Conservation (phyloP, 2,329 filamentous ascomycete genomes). For the Arthrocladium fulminans region DNA sequence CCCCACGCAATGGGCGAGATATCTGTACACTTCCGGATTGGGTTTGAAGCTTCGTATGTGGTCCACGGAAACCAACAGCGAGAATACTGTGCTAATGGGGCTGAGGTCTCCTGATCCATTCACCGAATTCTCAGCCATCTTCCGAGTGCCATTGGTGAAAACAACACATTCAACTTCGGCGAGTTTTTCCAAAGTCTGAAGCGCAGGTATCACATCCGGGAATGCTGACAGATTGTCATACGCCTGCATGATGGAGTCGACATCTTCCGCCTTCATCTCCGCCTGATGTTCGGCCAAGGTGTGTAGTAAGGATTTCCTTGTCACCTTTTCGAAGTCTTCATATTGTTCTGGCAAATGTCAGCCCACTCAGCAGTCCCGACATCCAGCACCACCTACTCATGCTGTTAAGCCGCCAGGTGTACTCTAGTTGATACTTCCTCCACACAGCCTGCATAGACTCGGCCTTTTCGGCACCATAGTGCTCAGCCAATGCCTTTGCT, state of each 20-base stretch:
- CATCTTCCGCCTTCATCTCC: constrained; percentile 36
- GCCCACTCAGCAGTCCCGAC: neutral
- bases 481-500: constrained; percentile 46
- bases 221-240: constrained; percentile 60
- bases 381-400: constrained; percentile 50
- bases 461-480: constrained; percentile 52
- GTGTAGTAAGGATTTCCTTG: constrained; percentile 53
- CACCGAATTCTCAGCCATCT: constrained; percentile 56
- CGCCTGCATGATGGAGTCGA: constrained; percentile 48
- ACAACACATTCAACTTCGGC: constrained; percentile 46
- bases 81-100: constrained; percentile 41
- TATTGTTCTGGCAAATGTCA: constrained; percentile 44
- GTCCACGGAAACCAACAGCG: constrained; percentile 54
- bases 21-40: constrained; percentile 50
- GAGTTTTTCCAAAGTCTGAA: constrained; percentile 40
- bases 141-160: constrained; percentile 61
- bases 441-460: constrained; percentile 51
- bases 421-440: constrained; percentile 65
- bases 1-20: constrained; percentile 46
- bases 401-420: constrained; percentile 66
- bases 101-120: constrained; percentile 48
- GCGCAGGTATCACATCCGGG: constrained; percentile 50
- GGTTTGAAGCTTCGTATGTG: constrained; percentile 56
- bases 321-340: constrained; percentile 55
- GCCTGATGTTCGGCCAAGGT: constrained; percentile 51